phyloP scores from a whole-genome alignment of 2,329 filamentous ascomycete species.

The Stenocarpella maydis region DNA sequence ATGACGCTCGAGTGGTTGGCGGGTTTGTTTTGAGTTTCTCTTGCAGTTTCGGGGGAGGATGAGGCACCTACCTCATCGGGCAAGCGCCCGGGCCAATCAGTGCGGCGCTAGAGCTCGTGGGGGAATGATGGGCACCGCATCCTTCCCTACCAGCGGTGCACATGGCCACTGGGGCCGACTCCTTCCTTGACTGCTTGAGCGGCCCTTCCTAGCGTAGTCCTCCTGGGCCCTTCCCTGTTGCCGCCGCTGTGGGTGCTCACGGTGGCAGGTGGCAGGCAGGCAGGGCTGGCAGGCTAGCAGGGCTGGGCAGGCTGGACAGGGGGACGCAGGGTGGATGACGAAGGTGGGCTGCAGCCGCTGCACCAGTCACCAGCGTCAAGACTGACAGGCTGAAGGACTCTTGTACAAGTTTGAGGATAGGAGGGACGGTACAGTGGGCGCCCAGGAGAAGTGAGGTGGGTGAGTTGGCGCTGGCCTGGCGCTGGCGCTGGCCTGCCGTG shows the following conservation, averaged over 20 bases:
- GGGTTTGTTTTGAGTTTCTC: slow-evolving; percentile 9
- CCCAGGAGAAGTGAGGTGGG: too few relatives aligned
- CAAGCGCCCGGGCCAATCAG: slow-evolving; percentile 4
- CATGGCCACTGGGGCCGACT: too few relatives aligned
- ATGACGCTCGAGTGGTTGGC: slow-evolving; percentile 23
- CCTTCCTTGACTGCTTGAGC: slow-evolving; percentile 1
- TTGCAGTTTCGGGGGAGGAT: slow-evolving; percentile 14
- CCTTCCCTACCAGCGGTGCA: too few relatives aligned
- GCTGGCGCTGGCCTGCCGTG: background rate
- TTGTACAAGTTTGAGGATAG: too few relatives aligned
- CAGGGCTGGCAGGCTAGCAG: too few relatives aligned
- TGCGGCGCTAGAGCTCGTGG: slow-evolving; percentile 9
- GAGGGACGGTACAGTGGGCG: too few relatives aligned
- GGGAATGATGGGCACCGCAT: background rate
- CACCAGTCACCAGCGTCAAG: slow-evolving; percentile 17
- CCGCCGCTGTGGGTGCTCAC: slow-evolving; percentile 6
- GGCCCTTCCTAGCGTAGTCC: too few relatives aligned
- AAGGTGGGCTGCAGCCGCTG: background rate
- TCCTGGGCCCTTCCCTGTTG: slow-evolving; percentile 6
- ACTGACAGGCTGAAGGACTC: too few relatives aligned
- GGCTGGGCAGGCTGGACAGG: too few relatives aligned
- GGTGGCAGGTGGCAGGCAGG: background rate
- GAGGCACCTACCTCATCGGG: slow-evolving; percentile 28
- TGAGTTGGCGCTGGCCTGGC: slow-evolving; percentile 1
- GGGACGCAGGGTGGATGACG: slow-evolving; percentile 14